Evolutionary conservation across 345 rosid species (phyloP).

Genomic region (Salix dunnii): DNA sequence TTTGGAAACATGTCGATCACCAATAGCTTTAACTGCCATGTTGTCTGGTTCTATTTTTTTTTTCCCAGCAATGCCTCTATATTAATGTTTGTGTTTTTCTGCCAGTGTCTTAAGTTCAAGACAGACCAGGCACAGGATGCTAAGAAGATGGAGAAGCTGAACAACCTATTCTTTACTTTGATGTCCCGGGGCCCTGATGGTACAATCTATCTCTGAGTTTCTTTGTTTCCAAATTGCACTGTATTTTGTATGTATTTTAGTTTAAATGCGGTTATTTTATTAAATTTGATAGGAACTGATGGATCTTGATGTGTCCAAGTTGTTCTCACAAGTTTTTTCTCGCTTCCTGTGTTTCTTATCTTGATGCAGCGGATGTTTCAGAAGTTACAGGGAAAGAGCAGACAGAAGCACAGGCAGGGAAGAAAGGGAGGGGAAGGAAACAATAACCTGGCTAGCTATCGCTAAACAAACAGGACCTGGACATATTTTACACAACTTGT

Average conservation of each 20-base stretch:
- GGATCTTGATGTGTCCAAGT: not conserved
- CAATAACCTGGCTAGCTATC: slow-evolving; percentile 37
- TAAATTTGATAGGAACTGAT: not conserved
- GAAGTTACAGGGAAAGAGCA: slow-evolving; percentile 79
- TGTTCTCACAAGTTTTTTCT: slow-evolving; percentile 7
- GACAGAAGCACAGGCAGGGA: slow-evolving; percentile 56
- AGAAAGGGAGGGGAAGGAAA: slow-evolving; percentile 95
- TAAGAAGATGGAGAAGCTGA: slow-evolving; percentile 96
- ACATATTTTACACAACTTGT: not conserved
- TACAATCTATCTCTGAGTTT: slow-evolving; percentile 23
- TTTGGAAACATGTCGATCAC: not conserved
- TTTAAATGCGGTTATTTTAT: not conserved
- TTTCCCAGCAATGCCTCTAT: not conserved
- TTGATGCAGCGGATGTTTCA: slow-evolving; percentile 58
- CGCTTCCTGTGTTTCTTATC: not conserved
- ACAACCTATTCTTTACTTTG: slow-evolving; percentile 80
- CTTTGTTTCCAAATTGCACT: not conserved
- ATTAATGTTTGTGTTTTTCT: not conserved
- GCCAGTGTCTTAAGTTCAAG: slow-evolving; percentile 93
- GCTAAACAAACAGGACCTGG: not conserved
- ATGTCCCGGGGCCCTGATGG: slow-evolving; percentile 98
- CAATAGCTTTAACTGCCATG: not conserved
- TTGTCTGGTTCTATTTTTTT: not conserved
- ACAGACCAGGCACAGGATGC: slow-evolving; percentile 98
- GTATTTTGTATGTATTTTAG: not conserved